A percentile compares a stretch with the other conserved stretches of the same genome.
Conservation (phyloP, 1,284 basidiomycete genomes). For the Naganishia liquefaciens region DNA sequence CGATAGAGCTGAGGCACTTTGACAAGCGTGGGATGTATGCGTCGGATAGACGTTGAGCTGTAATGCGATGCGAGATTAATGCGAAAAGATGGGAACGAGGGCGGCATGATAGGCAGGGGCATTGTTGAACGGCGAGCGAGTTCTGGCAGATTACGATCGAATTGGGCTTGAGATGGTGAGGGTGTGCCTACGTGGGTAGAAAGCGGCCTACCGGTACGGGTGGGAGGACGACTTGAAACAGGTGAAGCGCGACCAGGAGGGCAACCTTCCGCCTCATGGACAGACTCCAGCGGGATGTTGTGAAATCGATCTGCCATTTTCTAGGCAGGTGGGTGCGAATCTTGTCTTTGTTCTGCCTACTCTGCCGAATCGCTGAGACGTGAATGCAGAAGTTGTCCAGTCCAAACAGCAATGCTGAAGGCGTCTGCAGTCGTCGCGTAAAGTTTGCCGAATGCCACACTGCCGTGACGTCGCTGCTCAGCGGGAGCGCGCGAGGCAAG, state of each 20-base stretch:
- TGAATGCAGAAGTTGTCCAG: no score
- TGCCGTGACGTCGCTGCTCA: no score
- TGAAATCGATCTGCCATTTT: conserved; percentile 11
- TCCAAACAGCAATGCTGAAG: no score
- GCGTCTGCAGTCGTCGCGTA: no score
- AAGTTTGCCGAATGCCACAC: no score
- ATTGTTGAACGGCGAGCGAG: conserved; percentile 15
- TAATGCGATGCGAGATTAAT: conserved; percentile 21
- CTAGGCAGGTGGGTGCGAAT: not conserved
- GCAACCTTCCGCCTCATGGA: conserved; percentile 2
- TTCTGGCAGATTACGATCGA: conserved; percentile 2
- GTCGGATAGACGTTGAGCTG: conserved; percentile 18
- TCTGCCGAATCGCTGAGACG: no score
- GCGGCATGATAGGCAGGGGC: conserved; percentile 20
- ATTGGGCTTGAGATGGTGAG: conserved; percentile 2
- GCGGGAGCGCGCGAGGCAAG: no score
- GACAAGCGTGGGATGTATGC: conserved; percentile 1
- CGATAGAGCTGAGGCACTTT: not conserved
- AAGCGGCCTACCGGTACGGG: not conserved
- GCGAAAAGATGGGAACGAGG: conserved; percentile 21
- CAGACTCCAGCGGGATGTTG: conserved; percentile 9
- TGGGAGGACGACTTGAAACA: not conserved
- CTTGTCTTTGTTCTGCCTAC: no score
- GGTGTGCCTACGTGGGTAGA: conserved; percentile 5
- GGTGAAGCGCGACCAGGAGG: not conserved